Evolutionary conservation across 116 monocot genomes (phyloP), one percentile per base, ranked within the genome.

Genomic region (Trichopus zeylanicus): DNA sequence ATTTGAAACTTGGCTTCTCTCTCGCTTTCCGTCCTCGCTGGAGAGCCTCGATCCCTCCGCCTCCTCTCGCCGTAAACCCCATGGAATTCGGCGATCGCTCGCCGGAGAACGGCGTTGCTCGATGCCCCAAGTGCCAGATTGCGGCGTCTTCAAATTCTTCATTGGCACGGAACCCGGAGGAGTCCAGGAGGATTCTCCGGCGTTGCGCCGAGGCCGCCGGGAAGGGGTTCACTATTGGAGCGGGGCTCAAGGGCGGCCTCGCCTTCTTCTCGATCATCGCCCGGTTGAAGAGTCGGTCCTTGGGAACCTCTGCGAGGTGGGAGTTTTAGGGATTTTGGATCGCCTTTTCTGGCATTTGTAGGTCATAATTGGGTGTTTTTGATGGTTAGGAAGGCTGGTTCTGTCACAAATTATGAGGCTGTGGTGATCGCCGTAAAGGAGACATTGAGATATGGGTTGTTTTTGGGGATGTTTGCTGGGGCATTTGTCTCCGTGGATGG

Each of bases 401-500:
- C 63, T 21, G 29, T 94, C 22, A 78, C 94, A 46, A 94, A 89
- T 71, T 56, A 64, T 27, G 86, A 94, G 71, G 94, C 94, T 1
- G 31, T 77, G 53, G 63, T 67, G 67, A 66, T 59, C 30, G 80
- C 89, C 38, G 28, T 76, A 15, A 86, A 89, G 69, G 94, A 89
- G 70, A 94, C 94, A 30, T 24, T 89, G 57, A 59, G 86, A 39
- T 94, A 94, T 58, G 94, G 94, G 13, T 59, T 89, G 71, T 94
- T 94, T 61, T 53, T 94, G 30, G 94, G 89, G 53, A 67, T 83
- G 6, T 86, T 94, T 66, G 94, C 89, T 0, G 94, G 94, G 24
- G 83, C 81, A 6, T 94, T 75, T 76, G 94, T 81, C 68, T 83
- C 86, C 0, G 86, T 94, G n/a, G 94, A 94, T 70, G 94, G 86